Evolutionary conservation across 371 early-diverging fungal species (phyloP).

Genomic region (Mortierella sp.): DNA sequence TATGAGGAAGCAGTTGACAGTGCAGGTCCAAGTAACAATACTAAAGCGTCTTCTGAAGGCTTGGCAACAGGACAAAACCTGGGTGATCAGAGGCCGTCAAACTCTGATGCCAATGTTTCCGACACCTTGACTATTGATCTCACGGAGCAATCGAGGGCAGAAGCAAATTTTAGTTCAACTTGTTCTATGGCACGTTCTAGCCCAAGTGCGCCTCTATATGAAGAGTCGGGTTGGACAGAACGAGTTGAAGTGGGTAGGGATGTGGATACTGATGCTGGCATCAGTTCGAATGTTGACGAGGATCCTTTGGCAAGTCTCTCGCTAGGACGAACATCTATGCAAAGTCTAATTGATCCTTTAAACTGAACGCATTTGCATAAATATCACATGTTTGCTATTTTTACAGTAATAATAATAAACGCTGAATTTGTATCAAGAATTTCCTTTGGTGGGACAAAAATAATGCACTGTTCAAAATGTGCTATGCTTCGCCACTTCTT

Average conservation of each 20-base stretch:
- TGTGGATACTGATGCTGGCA: not conserved
- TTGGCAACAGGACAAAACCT: not conserved
- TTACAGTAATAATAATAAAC: not conserved
- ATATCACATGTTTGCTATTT: not conserved
- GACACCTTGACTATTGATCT: not conserved
- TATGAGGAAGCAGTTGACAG: conserved; percentile 46
- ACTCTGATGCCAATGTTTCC: no score
- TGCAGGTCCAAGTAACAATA: conserved; percentile 11
- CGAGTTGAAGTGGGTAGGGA: not conserved
- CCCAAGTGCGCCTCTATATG: not conserved
- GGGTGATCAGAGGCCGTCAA: no score
- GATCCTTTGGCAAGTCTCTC: conserved; percentile 27
- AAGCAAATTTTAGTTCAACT: not conserved
- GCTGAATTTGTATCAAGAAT: not conserved
- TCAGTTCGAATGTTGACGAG: conserved; percentile 2
- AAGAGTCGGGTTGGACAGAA: conserved; percentile 8
- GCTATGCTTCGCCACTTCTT: no score
- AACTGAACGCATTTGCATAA: not conserved
- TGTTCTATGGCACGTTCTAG: not conserved
- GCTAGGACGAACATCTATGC: conserved; percentile 1
- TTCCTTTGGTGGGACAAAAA: no score
- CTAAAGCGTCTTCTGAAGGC: not conserved
- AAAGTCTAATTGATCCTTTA: not conserved
- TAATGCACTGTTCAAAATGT: no score
- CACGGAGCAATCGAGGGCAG: not conserved